These are phyloP conservation scores for Chaetomium olivaceum DNA, from an alignment of 2,329 filamentous ascomycete species.

Conservation along the genomic window DNA sequence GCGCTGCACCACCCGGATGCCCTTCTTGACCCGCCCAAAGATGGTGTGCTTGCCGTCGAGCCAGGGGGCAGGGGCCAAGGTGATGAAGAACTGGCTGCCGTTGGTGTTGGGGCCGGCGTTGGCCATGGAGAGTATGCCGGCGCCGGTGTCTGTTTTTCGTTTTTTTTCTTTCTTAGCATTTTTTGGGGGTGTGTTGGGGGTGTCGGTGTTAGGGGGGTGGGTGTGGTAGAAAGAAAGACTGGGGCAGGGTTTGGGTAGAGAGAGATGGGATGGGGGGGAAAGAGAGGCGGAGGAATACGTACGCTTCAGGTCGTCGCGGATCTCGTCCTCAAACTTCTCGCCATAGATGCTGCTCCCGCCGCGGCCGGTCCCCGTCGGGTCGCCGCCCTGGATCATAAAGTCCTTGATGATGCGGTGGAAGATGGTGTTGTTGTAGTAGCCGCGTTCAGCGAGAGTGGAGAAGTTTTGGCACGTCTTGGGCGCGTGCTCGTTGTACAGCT, in stretches of 20 bases:
- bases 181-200: not conserved
- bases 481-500: conserved; percentile 88
- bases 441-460: conserved; percentile 71
- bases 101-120: conserved; percentile 93
- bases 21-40: conserved; percentile 84
- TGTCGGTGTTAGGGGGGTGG: not conserved
- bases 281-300: not conserved
- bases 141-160: conserved; percentile 68
- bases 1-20: conserved; percentile 79
- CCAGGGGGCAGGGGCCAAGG: conserved; percentile 91
- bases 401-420: conserved; percentile 95
- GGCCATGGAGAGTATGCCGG: conserved; percentile 93
- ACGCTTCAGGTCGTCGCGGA: conserved; percentile 68
- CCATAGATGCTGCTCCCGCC: conserved; percentile 90
- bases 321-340: conserved; percentile 93
- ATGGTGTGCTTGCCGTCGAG: conserved; percentile 96
- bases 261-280: too few relatives aligned
- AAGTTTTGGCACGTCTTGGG: conserved; percentile 92
- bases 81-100: conserved; percentile 94
- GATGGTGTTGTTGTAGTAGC: conserved; percentile 83
- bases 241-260: not conserved
- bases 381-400: conserved; percentile 96
- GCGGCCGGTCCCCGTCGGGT: conserved; percentile 89
- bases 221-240: too few relatives aligned
- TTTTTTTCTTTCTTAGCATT: not conserved